Conservation (phyloP, 495 filamentous ascomycete genomes). For the Lindgomyces ingoldianus region DNA sequence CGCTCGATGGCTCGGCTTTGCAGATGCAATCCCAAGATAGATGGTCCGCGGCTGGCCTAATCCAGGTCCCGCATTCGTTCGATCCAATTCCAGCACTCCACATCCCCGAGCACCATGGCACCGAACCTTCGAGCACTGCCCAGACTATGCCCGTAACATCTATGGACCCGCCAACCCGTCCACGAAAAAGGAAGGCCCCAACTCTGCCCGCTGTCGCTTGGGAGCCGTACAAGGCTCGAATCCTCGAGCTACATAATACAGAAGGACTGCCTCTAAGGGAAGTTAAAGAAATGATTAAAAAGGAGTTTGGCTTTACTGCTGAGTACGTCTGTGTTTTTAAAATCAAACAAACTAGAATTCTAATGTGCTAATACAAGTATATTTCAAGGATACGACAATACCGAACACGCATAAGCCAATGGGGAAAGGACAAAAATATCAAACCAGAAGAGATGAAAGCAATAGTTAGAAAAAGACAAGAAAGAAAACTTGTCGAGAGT, state of each 20-base stretch:
- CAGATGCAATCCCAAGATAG: too few relatives aligned
- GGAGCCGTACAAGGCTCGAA: conserved; percentile 33
- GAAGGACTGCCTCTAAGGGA: conserved; percentile 19
- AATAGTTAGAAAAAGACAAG: conserved; percentile 38
- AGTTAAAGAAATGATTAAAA: conserved; percentile 25
- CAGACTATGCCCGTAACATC: neutral
- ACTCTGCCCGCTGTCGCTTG: conserved; percentile 27
- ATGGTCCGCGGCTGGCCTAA: too few relatives aligned
- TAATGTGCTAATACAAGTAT: neutral
- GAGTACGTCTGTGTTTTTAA: conserved; percentile 14
- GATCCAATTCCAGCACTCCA: conserved; percentile 9
- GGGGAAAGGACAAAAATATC: conserved; percentile 40
- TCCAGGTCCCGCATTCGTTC: neutral
- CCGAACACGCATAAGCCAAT: conserved; percentile 38
- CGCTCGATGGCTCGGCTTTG: too few relatives aligned
- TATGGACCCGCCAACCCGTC: conserved; percentile 18
- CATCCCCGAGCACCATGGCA: conserved; percentile 1
- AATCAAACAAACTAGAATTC: neutral
- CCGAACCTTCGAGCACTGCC: neutral
- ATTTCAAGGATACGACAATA: conserved; percentile 31
- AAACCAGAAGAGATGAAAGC: conserved; percentile 42
- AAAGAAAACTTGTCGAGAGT: conserved; percentile 28
- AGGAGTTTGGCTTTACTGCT: conserved; percentile 24
- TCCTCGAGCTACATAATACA: conserved; percentile 32
- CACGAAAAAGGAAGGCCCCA: conserved; percentile 32